Base-by-base conservation (phyloP, 2,329 filamentous ascomycete genomes). In the Aspergillus intermedius region DNA sequence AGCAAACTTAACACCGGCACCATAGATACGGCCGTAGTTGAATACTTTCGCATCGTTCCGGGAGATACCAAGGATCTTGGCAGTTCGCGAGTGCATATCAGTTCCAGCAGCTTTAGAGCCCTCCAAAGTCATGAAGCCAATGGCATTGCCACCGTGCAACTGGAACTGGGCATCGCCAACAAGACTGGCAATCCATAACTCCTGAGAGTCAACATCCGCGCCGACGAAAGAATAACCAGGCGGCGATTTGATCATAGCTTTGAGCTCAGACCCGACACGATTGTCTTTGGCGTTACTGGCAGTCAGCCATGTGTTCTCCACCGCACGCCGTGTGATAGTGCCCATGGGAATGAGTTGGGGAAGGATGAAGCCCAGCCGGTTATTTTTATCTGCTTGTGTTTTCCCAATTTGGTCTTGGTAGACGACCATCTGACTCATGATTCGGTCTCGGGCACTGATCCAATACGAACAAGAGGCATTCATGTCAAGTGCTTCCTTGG, bases 401-500 rank as follows among this genome's bases (percentile, higher is more conserved):
- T 61, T 52, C 45, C 58, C 53, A 43, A 72, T 54, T 54, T 94
- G 83, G 30, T 83, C 76, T 50, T 90, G 78, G 64, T 95, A 96
- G 1, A 98, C 87, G 2, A 95, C 91, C 78, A 97, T 88, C 63
- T 98, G 93, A n/a, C 85, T 87, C 77, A 75, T 91, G 69, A 98
- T 98, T 44, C 93, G 79, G 62, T 95, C 89, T 53, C 93, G 81
- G 13, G 93, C 91, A 61, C 89, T 95, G 59, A 98, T 97, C 93
- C 94, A 98, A 69, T 98, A 98, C 0, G 91, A 97, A 65, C 94
- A 98, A 0, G 90, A 95, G 0, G 93, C 90, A 60, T 98, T 98
- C 93, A 98, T 98, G 59, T 97, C 87, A 40, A 98, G 74, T 0
- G 94, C 93, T 66, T 95, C 90, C 63, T 94, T 97, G 0, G 93